Evolutionary conservation across 768 basidiomycete genomes (phyloP).

Genomic region (Leccinum aurantiacum): DNA sequence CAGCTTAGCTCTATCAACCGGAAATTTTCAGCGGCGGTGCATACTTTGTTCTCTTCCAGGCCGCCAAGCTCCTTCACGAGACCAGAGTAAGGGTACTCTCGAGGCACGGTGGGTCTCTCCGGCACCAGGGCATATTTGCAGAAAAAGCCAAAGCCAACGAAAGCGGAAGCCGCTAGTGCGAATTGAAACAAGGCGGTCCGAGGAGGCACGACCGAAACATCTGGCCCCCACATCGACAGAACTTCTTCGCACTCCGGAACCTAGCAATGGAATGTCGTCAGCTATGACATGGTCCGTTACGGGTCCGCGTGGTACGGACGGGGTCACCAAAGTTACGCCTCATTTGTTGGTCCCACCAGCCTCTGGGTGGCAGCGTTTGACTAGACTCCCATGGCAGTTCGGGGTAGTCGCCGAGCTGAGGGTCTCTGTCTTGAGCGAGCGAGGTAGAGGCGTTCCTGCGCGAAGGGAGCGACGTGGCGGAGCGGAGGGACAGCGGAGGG

Average conservation of each 20-base stretch:
- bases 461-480: not conserved
- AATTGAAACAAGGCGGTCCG: slow-evolving; percentile 65
- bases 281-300: slow-evolving; percentile 7
- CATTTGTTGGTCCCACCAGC: slow-evolving; percentile 77
- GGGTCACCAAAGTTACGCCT: slow-evolving; percentile 81
- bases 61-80: slow-evolving; percentile 79
- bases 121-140: slow-evolving; percentile 57
- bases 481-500: not conserved
- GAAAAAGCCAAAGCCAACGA: slow-evolving; percentile 61
- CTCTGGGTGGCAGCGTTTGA: slow-evolving; percentile 60
- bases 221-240: slow-evolving; percentile 86
- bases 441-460: slow-evolving; percentile 19
- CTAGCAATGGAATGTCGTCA: slow-evolving; percentile 38
- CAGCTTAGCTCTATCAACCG: slow-evolving; percentile 5
- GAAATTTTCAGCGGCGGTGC: slow-evolving; percentile 15
- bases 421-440: slow-evolving; percentile 46
- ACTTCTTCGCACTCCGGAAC: slow-evolving; percentile 80
- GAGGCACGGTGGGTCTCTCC: slow-evolving; percentile 63
- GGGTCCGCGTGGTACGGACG: slow-evolving; percentile 40
- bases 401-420: slow-evolving; percentile 73
- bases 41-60: slow-evolving; percentile 73
- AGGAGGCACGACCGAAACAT: slow-evolving; percentile 62
- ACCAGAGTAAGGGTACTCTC: slow-evolving; percentile 77
- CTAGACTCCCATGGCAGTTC: slow-evolving; percentile 65
- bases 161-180: slow-evolving; percentile 56